Evolutionary conservation across 352 stramenopile species (phyloP).

Genomic region (Phytophthora tubulina): DNA sequence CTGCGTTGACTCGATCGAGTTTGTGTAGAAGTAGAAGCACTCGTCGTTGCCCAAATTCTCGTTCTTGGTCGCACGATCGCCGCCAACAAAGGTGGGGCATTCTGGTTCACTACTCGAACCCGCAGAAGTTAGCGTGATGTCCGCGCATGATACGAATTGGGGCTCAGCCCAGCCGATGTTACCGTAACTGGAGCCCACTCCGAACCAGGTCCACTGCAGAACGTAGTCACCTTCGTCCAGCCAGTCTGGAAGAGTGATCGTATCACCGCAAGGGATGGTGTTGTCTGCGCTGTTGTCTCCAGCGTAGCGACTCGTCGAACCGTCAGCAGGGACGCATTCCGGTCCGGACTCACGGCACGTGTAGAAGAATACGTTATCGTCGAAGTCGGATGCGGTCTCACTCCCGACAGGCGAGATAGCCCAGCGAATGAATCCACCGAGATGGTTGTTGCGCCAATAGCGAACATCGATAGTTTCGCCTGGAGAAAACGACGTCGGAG

Average conservation of each 20-base stretch:
- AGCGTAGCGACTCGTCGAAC: slow-evolving; percentile 51
- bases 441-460: slow-evolving; percentile 66
- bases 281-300: slow-evolving; percentile 51
- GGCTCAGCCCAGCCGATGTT: slow-evolving; percentile 60
- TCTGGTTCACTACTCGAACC: slow-evolving; percentile 43
- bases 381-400: slow-evolving; percentile 51
- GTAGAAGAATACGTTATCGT: slow-evolving; percentile 67
- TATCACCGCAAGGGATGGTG: slow-evolving; percentile 53
- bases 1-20: slow-evolving; percentile 49
- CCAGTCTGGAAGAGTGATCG: slow-evolving; percentile 63
- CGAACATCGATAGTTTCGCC: slow-evolving; percentile 60
- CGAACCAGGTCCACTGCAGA: slow-evolving; percentile 68
- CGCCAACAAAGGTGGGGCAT: slow-evolving; percentile 60
- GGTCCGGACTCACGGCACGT: slow-evolving; percentile 61
- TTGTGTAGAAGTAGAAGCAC: slow-evolving; percentile 75
- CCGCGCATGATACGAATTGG: slow-evolving; percentile 63
- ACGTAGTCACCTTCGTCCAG: slow-evolving; percentile 61
- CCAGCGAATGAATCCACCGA: slow-evolving; percentile 70
- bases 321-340: slow-evolving; percentile 48
- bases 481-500: slow-evolving; percentile 48
- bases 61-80: slow-evolving; percentile 62
- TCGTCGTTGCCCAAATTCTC: slow-evolving; percentile 44
- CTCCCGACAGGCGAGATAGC: slow-evolving; percentile 45
- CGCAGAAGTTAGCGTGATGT: slow-evolving; percentile 57
- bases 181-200: slow-evolving; percentile 57